A percentile compares a stretch with the other conserved stretches of the same genome.
These are phyloP conservation scores for Pseudoperonospora humuli DNA, from an alignment of 352 stramenopile species.

Conservation along the genomic window DNA sequence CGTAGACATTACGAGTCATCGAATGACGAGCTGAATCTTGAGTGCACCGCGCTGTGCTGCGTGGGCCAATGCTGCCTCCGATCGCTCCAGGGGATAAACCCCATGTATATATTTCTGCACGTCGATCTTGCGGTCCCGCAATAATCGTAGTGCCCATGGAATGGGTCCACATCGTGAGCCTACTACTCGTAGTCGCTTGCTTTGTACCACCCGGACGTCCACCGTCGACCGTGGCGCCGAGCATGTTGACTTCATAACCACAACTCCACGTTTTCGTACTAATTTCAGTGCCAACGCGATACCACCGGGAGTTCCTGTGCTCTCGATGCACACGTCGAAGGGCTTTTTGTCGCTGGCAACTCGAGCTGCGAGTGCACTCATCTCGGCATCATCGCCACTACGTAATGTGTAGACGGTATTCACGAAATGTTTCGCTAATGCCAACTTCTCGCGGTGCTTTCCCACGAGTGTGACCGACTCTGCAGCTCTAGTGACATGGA, in stretches of 20 bases:
- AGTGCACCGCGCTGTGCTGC: constrained; percentile 38
- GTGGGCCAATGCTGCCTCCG: constrained; percentile 37
- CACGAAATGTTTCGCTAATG: constrained; percentile 40
- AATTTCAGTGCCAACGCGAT: constrained; percentile 36
- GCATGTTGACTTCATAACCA: constrained; percentile 54
- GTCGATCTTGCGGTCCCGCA: constrained; percentile 40
- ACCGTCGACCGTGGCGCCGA: constrained; percentile 27
- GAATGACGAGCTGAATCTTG: constrained; percentile 58
- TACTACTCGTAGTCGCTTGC: constrained; percentile 42
- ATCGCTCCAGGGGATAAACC: constrained; percentile 49
- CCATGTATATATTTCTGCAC: constrained; percentile 63
- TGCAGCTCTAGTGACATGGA: constrained; percentile 30
- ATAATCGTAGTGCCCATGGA: constrained; percentile 40
- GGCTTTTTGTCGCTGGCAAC: constrained; percentile 12
- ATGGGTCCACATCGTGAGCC: constrained; percentile 67
- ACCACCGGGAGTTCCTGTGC: constrained; percentile 41
- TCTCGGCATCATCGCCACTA: constrained; percentile 15
- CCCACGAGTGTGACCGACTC: constrained; percentile 45
- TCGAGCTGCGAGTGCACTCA: constrained; percentile 16
- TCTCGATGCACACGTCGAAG: constrained; percentile 67
- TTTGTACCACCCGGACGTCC: constrained; percentile 19
- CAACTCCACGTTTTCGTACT: constrained; percentile 23
- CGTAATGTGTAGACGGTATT: constrained; percentile 22
- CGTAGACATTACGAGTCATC: constrained; percentile 9
- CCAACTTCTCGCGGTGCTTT: constrained; percentile 51